These are phyloP conservation scores for Candida ficus DNA, from an alignment of 805 yeast genomes.

Conservation along the genomic window DNA sequence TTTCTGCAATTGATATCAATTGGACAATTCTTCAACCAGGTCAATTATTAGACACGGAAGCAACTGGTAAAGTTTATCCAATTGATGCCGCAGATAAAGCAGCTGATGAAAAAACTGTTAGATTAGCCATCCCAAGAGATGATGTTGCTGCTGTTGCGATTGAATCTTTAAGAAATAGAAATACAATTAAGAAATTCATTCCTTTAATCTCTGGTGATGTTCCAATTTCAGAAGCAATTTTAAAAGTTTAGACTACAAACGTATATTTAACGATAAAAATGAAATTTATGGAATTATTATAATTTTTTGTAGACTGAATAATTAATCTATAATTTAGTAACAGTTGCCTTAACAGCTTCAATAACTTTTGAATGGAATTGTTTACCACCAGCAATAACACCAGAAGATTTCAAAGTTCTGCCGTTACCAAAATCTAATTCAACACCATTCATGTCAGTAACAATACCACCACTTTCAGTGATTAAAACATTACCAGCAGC, in stretches of 20 bases:
- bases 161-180: slow-evolving; percentile 31
- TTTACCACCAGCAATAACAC: slow-evolving; percentile 77
- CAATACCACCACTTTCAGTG: slow-evolving; percentile 86
- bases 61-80: slow-evolving; percentile 40
- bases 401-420: slow-evolving; percentile 72
- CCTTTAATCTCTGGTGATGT: slow-evolving; percentile 40
- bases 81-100: slow-evolving; percentile 20
- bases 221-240: slow-evolving; percentile 17
- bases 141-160: slow-evolving; percentile 51
- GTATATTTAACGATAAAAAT: too few relatives aligned
- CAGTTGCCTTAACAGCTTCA: slow-evolving; percentile 22
- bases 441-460: slow-evolving; percentile 76
- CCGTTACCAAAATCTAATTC: slow-evolving; percentile 82
- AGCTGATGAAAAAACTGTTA: not conserved
- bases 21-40: slow-evolving; percentile 59
- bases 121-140: slow-evolving; percentile 31
- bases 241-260: too few relatives aligned
- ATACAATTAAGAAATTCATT: slow-evolving; percentile 37
- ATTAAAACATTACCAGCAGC: slow-evolving; percentile 92
- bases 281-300: not conserved
- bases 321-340: slow-evolving; percentile 6
- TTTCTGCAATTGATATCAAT: slow-evolving; percentile 33
- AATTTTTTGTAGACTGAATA: not conserved
- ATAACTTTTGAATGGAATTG: slow-evolving; percentile 28
- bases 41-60: slow-evolving; percentile 32